phyloP scores from a whole-genome alignment of 2,329 filamentous ascomycete genomes.

The Stachybotrys elegans region DNA sequence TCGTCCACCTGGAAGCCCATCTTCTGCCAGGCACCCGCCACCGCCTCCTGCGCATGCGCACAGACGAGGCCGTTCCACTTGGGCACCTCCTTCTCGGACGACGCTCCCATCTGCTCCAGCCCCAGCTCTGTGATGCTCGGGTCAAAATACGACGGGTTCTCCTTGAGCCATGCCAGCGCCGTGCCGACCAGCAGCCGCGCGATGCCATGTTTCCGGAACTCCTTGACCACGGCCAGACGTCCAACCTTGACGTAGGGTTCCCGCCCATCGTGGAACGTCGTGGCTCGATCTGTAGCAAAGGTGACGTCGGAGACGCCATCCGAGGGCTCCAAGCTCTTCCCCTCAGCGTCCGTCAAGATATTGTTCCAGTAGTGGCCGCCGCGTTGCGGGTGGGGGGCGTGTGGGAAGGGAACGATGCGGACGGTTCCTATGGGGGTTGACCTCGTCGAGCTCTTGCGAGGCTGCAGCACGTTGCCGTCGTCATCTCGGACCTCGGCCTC shows the following conservation, averaged over 20 bases:
- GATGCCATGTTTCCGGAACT: conserved; percentile 62
- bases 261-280: conserved; percentile 49
- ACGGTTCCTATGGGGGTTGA: conserved; percentile 64
- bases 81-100: conserved; percentile 35
- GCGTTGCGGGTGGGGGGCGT: conserved; percentile 55
- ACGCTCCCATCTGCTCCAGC: conserved; percentile 37
- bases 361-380: conserved; percentile 46
- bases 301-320: conserved; percentile 9
- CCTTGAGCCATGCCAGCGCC: conserved; percentile 61
- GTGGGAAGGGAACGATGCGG: conserved; percentile 76
- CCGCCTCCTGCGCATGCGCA: conserved; percentile 70
- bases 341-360: conserved; percentile 23
- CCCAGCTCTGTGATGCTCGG: conserved; percentile 39
- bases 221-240: conserved; percentile 63
- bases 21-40: conserved; percentile 60
- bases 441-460: conserved; percentile 38
- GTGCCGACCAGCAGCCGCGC: conserved; percentile 61
- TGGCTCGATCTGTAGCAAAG: conserved; percentile 35
- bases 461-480: conserved; percentile 32
- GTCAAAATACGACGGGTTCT: conserved; percentile 54
- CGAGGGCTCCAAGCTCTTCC: conserved; percentile 1
- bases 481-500: conserved; percentile 39
- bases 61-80: conserved; percentile 72
- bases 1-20: conserved; percentile 73
- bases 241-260: conserved; percentile 83